Evolutionary conservation across 768 basidiomycete genomes (phyloP).

Genomic region (Boletus vermiculosoides): DNA sequence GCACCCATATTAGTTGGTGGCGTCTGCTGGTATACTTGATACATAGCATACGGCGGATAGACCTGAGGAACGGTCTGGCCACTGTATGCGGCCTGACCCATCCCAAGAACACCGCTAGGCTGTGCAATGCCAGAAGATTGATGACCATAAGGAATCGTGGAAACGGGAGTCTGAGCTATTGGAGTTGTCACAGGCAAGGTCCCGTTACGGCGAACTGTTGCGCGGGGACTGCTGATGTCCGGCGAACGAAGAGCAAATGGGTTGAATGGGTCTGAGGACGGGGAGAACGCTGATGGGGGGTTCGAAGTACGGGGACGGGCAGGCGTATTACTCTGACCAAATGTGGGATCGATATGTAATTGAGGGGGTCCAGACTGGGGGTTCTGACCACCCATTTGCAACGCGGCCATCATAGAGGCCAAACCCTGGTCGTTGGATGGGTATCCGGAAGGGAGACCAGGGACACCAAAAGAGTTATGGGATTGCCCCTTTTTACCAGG

Average conservation of each 20-base stretch:
- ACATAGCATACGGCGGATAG: conserved; percentile 77
- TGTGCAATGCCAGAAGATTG: conserved; percentile 64
- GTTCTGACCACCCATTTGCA: conserved; percentile 89
- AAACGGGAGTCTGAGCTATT: conserved; percentile 28
- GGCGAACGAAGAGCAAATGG: conserved; percentile 53
- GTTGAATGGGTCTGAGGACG: conserved; percentile 55
- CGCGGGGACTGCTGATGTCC: conserved; percentile 50
- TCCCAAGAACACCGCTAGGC: conserved; percentile 54
- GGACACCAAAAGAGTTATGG: conserved; percentile 61
- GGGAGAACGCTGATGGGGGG: conserved; percentile 48
- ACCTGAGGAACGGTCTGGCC: conserved; percentile 61
- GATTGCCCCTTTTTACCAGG: conserved; percentile 56
- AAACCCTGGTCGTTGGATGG: conserved; percentile 81
- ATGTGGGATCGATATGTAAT: conserved; percentile 67
- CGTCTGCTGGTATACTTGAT: conserved; percentile 78
- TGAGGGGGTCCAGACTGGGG: conserved; percentile 76
- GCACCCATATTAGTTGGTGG: conserved; percentile 72
- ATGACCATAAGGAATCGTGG: conserved; percentile 49
- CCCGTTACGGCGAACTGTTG: conserved; percentile 47
- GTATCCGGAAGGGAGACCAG: conserved; percentile 76
- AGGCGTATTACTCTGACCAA: conserved; percentile 42
- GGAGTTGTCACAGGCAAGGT: conserved; percentile 31
- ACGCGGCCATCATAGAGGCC: conserved; percentile 89
- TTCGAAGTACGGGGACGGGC: conserved; percentile 48
- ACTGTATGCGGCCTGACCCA: conserved; percentile 66